Evolutionary conservation across 768 basidiomycete genomes (phyloP).

Genomic region (Termitomyces bulborhizus): DNA sequence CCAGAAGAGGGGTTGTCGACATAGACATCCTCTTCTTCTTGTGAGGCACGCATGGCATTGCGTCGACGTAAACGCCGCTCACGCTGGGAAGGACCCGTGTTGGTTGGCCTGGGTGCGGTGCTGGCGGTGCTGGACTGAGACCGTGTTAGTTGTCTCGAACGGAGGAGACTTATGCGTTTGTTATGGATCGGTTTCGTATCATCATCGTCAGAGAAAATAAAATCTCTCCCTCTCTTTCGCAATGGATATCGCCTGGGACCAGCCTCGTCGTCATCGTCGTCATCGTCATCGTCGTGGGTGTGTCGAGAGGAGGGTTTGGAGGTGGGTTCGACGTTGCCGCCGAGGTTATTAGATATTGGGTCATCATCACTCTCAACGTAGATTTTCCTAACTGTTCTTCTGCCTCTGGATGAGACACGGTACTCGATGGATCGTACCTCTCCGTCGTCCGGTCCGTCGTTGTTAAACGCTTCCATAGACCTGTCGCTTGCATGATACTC

Average conservation of each 20-base stretch:
- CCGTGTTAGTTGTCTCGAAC: constrained; percentile 24
- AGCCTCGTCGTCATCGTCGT: constrained; percentile 17
- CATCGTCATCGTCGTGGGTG: constrained; percentile 15
- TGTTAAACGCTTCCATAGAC: constrained; percentile 26
- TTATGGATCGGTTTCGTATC: constrained; percentile 20
- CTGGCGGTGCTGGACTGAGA: constrained; percentile 4
- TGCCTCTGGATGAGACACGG: constrained; percentile 29
- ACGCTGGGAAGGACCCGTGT: constrained; percentile 19
- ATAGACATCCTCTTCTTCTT: constrained; percentile 48
- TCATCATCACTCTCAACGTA: constrained; percentile 47
- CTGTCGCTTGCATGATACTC: constrained; percentile 46
- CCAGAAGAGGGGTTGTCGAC: constrained; percentile 40
- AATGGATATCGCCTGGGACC: constrained; percentile 20
- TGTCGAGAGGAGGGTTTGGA: constrained; percentile 10
- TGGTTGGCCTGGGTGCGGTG: not conserved
- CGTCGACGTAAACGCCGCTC: constrained; percentile 23
- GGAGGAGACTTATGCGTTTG: constrained; percentile 31
- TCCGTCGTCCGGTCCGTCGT: constrained; percentile 23
- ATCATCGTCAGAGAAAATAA: constrained; percentile 44
- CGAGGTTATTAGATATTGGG: constrained; percentile 21
- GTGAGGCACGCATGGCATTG: constrained; percentile 18
- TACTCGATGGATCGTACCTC: constrained; percentile 20
- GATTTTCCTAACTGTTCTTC: constrained; percentile 28
- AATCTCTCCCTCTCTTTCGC: constrained; percentile 13
- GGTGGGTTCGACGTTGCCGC: constrained; percentile 20